Conservation (phyloP, 331 rosid genomes). For the Acacia pycnantha region DNA sequence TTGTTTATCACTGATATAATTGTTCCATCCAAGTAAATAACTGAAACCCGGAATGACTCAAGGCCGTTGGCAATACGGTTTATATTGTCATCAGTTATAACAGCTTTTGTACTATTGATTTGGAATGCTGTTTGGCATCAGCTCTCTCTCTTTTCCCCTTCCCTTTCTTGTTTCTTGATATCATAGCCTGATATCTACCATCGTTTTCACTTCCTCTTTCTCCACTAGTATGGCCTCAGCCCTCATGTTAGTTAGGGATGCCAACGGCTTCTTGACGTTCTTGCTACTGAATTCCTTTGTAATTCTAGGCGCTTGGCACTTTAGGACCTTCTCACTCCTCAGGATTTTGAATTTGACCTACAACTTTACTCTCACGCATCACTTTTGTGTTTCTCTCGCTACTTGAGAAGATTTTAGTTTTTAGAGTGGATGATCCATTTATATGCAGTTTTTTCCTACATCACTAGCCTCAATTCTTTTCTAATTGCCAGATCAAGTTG, state of each 20-base stretch:
- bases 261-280: background rate
- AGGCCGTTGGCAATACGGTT: background rate
- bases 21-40: background rate
- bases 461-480: background rate
- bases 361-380: background rate
- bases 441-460: background rate
- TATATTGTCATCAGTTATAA: background rate
- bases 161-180: background rate
- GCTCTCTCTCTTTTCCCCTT: background rate
- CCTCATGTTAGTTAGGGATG: background rate
- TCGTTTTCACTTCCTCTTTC: background rate
- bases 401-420: slow-evolving; percentile 24
- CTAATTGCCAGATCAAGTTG: slow-evolving; percentile 49
- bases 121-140: background rate
- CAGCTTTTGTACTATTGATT: background rate
- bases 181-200: background rate
- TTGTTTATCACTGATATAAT: background rate
- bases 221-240: background rate
- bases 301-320: background rate
- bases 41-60: background rate
- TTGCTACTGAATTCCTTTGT: background rate
- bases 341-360: background rate
- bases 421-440: background rate
- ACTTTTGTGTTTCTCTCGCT: background rate
- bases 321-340: background rate